A percentile compares a stretch with the other conserved stretches of the same genome.
phyloP scores from a whole-genome alignment of 176 grass and related monocot genomes.

The Zea luxurians region DNA sequence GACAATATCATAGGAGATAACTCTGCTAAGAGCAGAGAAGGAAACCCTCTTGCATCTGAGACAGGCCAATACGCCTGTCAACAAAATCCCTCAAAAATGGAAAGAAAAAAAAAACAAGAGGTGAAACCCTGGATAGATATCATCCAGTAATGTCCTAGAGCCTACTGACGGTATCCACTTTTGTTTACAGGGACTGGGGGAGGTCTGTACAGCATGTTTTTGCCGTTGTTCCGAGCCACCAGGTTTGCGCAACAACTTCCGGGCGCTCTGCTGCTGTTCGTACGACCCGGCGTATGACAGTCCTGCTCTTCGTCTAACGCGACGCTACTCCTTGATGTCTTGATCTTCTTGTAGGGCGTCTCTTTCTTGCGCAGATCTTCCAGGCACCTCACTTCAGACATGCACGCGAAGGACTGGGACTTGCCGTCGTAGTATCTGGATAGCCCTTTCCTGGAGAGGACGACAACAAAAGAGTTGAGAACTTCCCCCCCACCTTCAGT shows the following conservation, averaged over 20 bases:
- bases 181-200: constrained; percentile 64
- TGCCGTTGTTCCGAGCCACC: constrained; percentile 45
- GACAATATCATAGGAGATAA: not conserved
- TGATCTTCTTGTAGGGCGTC: constrained; percentile 55
- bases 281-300: constrained; percentile 21
- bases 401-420: constrained; percentile 74
- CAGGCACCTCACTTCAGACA: constrained; percentile 62
- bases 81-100: constrained; percentile 37
- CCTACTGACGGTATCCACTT: constrained; percentile 51
- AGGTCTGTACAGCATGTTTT: constrained; percentile 52
- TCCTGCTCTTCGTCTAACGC: constrained; percentile 46
- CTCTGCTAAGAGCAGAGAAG: constrained; percentile 23
- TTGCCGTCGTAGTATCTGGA: constrained; percentile 85
- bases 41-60: constrained; percentile 37
- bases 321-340: constrained; percentile 49
- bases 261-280: constrained; percentile 8
- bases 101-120: not conserved
- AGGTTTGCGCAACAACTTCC: constrained; percentile 63
- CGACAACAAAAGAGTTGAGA: constrained; percentile 25
- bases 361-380: constrained; percentile 72
- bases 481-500: not conserved
- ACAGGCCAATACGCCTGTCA: constrained; percentile 44
- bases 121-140: constrained; percentile 1
- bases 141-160: not conserved
- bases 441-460: constrained; percentile 67